Conservation (phyloP, 2,329 filamentous ascomycete genomes). For the Fusarium dimerum region DNA sequence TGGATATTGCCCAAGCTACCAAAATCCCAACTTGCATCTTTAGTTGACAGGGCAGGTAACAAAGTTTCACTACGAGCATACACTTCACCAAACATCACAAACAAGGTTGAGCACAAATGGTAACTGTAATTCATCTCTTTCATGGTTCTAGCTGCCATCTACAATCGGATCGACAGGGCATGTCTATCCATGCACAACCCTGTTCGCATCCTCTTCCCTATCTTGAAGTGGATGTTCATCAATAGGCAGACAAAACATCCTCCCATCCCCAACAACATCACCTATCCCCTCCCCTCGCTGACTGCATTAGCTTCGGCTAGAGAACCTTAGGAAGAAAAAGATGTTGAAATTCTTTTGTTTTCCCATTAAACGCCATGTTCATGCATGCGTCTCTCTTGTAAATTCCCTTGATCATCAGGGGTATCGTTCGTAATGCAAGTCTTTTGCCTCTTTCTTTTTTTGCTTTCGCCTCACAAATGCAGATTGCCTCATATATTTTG, state of each 20-base stretch:
- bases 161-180: slow-evolving; percentile 23
- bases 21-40: too few species aligned
- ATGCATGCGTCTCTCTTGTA: slow-evolving; percentile 33
- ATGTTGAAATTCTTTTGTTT: slow-evolving; percentile 52
- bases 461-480: slow-evolving; percentile 41
- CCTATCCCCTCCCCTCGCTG: slow-evolving; percentile 28
- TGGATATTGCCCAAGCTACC: too few species aligned
- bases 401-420: slow-evolving; percentile 34
- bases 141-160: slow-evolving; percentile 30
- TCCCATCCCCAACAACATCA: slow-evolving; percentile 20
- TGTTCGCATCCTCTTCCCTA: slow-evolving; percentile 6
- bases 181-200: slow-evolving; percentile 16
- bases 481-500: slow-evolving; percentile 34
- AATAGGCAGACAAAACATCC: slow-evolving; percentile 4
- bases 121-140: slow-evolving; percentile 14
- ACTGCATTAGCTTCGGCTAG: slow-evolving; percentile 42
- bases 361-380: slow-evolving; percentile 43
- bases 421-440: slow-evolving; percentile 45
- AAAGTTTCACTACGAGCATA: too few species aligned
- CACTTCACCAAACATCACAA: too few species aligned
- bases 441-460: slow-evolving; percentile 28
- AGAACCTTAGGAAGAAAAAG: slow-evolving; percentile 45
- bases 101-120: too few species aligned
- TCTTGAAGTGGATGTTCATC: slow-evolving; percentile 9
- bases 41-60: too few species aligned